Base-by-base conservation (phyloP, 345 rosid species). In the Durio zibethinus region DNA sequence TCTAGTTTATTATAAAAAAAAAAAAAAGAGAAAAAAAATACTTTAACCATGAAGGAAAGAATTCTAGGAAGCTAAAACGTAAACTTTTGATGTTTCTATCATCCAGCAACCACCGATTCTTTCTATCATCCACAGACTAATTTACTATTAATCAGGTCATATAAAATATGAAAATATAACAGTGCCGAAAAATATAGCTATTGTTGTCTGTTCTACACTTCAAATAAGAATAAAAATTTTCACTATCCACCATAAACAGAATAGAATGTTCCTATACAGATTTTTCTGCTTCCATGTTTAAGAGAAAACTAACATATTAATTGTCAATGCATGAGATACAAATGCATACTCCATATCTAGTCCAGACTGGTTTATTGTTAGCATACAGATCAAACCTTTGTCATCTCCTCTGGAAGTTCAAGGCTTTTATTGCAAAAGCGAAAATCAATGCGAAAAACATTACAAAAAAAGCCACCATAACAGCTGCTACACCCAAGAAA, bases 391-490 rank as follows among this genome's bases (percentile, higher is more conserved):
- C 40, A 70, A 29, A 8, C 40, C 35, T 33, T 50, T 59, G 27
- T 85, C 87, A 93, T 89, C 97, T 90, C 89, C 91, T 92, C 78
- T 92, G 97, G 88, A 93, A 96, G 80, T 92, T 93, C 85, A 96
- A 90, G 80, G 98, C 82, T 63, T 88, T 93, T 65, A 92, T 92
- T 60, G 98, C 94, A 36, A 87, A 91, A 6, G 94, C 99, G 45
- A 93, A 96, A 67, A 93, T 86, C 23, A 88, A 12, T 0, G 92
- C 91, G 76, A 93, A 96, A 76, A 93, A 81, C 78, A 89, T 38
- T 10, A 90, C 88, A 74, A 93, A 93, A 36, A 86, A 80, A 16
- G 90, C 85, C 48, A 93, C 97, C 99, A 92, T 87, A 5, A 83
- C 63, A 59, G 91, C 99, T 0, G 94, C 85, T 1, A 96, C 83